phyloP scores from a whole-genome alignment of 1,139 yeast species.

The Chernovozyma sophiae-reginae region DNA sequence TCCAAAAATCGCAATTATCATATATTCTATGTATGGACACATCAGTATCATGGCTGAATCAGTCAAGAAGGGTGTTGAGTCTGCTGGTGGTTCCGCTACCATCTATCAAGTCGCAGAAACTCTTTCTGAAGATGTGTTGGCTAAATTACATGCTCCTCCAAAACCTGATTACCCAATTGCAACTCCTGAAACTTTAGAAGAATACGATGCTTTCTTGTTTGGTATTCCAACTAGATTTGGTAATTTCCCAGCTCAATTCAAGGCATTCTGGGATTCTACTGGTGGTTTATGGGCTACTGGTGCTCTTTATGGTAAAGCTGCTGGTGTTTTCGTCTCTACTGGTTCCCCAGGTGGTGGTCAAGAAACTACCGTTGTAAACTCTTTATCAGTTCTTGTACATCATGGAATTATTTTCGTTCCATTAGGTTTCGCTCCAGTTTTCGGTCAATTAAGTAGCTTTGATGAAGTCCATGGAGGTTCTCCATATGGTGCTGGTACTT shows the following conservation, averaged over 20 bases:
- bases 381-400: conserved; percentile 66
- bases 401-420: conserved; percentile 82
- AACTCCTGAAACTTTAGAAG: conserved; percentile 50
- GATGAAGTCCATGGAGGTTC: conserved; percentile 78
- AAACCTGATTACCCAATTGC: conserved; percentile 70
- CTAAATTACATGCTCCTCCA: conserved; percentile 58
- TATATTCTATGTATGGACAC: conserved; percentile 83
- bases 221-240: conserved; percentile 87
- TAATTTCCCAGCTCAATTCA: conserved; percentile 76
- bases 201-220: conserved; percentile 72
- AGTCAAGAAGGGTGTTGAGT: conserved; percentile 65
- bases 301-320: conserved; percentile 69
- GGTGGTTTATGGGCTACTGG: conserved; percentile 84
- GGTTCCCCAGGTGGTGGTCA: conserved; percentile 86
- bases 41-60: conserved; percentile 64
- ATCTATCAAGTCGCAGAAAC: conserved; percentile 82
- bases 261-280: conserved; percentile 76
- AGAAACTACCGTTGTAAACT: conserved; percentile 64
- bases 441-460: conserved; percentile 54
- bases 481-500: conserved; percentile 87
- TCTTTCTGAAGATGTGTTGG: conserved; percentile 58
- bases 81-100: conserved; percentile 70
- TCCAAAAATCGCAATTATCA: conserved; percentile 52
- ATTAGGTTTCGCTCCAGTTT: conserved; percentile 67
- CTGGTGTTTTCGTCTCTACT: conserved; percentile 73